Base-by-base conservation (phyloP, 1,284 basidiomycete species). In the Inonotus hispidus region DNA sequence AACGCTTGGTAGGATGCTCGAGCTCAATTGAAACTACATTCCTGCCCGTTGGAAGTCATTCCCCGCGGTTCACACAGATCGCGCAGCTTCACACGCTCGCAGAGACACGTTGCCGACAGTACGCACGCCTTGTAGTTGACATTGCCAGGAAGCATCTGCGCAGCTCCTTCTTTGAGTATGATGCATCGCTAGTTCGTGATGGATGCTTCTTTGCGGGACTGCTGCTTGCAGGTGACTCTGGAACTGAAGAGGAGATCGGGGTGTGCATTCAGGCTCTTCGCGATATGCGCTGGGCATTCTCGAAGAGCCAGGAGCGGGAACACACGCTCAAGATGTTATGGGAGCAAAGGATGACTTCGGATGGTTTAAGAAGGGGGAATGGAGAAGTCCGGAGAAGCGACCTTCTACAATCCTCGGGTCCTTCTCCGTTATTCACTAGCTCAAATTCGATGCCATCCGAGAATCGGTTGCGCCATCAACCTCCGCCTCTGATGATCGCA, bases 241-340 rank as follows among this genome's bases (percentile, higher is more conserved):
- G 82, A 14, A 72, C 79, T 23, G 83, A 88, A 53, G 88, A 91
- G 25, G 88, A 90, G 45, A 81, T 92, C 23, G 76, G 81, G 37
- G 72, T 84, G 10, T 93, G 89, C 67, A 73, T 94, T 0, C 77
- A 81, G 19, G 90, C 90, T 4, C 79, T 95, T 14, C 75, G 81
- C 10, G 84, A 90, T 69, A 87, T 92, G 80, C 82, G 84, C 11
- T 95, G 92, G 92, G 84, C 82, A 2, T 90, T 85, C 69, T 86
- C 86, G 11, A 87, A 86, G 69, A 84, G 82, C 61, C 83, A 85
- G 60, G 90, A 92, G 68, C 78, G 86, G 46, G 82, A 84, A 67
- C 81, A 83, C 63, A 82, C 81, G 0, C 74, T 91, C 52, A 77
- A 77, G 60, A 76, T 81, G 67, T 77, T 88, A 37, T 89, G 87